A percentile compares a stretch with the other conserved stretches of the same genome.
Evolutionary conservation across 768 basidiomycete species (phyloP).

Genomic region (Rhodotorula taiwanensis): DNA sequence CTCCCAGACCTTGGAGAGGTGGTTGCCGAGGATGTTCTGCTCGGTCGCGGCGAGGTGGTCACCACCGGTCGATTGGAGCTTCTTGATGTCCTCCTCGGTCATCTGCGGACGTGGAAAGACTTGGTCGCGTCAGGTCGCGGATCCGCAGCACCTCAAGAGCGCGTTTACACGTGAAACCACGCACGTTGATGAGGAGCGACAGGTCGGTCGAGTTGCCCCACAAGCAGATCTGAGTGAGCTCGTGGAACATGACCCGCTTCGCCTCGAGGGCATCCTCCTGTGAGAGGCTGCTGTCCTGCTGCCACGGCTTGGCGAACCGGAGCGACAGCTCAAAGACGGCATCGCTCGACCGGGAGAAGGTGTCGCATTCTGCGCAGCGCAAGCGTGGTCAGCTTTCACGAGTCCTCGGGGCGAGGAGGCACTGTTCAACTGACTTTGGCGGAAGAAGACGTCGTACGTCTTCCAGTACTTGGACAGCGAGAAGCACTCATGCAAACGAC

Average conservation of each 20-base stretch:
- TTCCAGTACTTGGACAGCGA: slow-evolving; percentile 82
- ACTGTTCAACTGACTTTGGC: slow-evolving; percentile 62
- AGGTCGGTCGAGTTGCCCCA: slow-evolving; percentile 91
- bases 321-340: slow-evolving; percentile 90
- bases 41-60: slow-evolving; percentile 89
- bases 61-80: slow-evolving; percentile 93
- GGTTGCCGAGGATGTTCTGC: slow-evolving; percentile 90
- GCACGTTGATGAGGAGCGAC: slow-evolving; percentile 75
- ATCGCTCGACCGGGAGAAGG: slow-evolving; percentile 82
- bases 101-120: slow-evolving; percentile 48
- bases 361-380: slow-evolving; percentile 61
- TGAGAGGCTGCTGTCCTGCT: slow-evolving; percentile 50
- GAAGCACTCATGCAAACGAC: slow-evolving; percentile 86
- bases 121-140: neutral
- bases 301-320: slow-evolving; percentile 81
- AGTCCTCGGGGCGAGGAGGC: neutral
- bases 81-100: slow-evolving; percentile 95
- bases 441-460: slow-evolving; percentile 88
- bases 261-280: slow-evolving; percentile 53
- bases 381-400: neutral
- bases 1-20: slow-evolving; percentile 65
- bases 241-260: slow-evolving; percentile 69
- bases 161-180: too few relatives aligned
- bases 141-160: too few relatives aligned
- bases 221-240: slow-evolving; percentile 82